Conservation (phyloP, 192 early-diverging fungal genomes). For the Coemansia sp. region DNA sequence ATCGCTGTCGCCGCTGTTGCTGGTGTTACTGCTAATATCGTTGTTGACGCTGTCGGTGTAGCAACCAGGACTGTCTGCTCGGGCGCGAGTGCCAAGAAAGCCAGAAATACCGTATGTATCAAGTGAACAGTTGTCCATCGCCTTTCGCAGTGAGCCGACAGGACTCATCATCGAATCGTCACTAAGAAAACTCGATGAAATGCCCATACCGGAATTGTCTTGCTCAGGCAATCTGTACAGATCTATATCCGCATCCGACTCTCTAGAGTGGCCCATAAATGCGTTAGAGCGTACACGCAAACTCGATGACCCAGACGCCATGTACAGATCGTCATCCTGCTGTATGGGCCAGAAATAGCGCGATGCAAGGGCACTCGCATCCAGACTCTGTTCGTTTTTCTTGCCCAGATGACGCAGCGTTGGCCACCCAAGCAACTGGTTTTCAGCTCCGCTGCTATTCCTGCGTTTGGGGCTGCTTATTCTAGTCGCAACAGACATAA, state of each 20-base stretch:
- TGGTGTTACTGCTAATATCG: neutral
- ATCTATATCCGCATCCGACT: neutral
- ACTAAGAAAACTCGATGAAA: neutral
- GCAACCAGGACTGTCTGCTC: neutral
- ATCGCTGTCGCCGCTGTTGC: neutral
- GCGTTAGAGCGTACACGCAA: conserved; percentile 2
- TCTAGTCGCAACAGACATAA: neutral
- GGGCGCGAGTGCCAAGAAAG: neutral
- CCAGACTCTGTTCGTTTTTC: neutral
- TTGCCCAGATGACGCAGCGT: neutral
- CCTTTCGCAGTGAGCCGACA: neutral
- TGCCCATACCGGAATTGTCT: neutral
- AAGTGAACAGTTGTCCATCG: neutral
- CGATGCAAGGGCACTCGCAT: neutral
- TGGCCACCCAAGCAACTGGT: neutral
- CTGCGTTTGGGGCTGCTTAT: neutral
- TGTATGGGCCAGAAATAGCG: neutral
- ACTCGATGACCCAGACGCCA: neutral
- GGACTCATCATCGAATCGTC: neutral
- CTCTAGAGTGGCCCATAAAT: neutral
- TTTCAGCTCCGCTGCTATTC: neutral
- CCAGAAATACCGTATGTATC: neutral
- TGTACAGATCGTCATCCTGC: neutral
- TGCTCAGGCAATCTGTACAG: neutral
- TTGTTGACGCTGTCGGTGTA: neutral